These are phyloP conservation scores for Quercus rubra DNA, from an alignment of 306 rosid species.

Conservation along the genomic window DNA sequence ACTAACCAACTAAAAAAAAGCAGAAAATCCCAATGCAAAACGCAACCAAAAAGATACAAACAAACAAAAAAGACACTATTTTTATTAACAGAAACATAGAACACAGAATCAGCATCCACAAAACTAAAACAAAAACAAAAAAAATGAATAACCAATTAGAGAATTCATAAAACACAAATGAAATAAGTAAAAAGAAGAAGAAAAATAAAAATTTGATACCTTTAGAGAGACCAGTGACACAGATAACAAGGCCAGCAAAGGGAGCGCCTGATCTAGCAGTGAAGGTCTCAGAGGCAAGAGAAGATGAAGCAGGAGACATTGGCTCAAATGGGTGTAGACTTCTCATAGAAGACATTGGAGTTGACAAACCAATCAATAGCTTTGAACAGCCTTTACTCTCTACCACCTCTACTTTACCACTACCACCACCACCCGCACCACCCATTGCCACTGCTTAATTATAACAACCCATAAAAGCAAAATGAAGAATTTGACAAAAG, in stretches of 20 bases:
- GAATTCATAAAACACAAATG: background rate
- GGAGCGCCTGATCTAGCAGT: slow-evolving; percentile 54
- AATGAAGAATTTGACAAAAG: too few relatives aligned
- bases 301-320: slow-evolving; percentile 65
- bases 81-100: background rate
- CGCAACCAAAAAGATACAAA: background rate
- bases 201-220: slow-evolving; percentile 37
- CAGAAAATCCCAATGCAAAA: too few relatives aligned
- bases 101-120: background rate
- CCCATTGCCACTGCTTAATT: slow-evolving; percentile 47
- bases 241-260: slow-evolving; percentile 77
- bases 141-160: background rate
- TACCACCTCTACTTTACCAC: slow-evolving; percentile 74
- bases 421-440: slow-evolving; percentile 20
- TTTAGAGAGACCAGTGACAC: slow-evolving; percentile 94
- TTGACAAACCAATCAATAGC: slow-evolving; percentile 52
- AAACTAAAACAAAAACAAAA: too few relatives aligned
- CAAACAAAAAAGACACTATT: background rate
- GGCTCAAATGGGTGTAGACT: slow-evolving; percentile 49
- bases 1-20: too few relatives aligned
- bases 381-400: slow-evolving; percentile 78
- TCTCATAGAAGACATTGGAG: slow-evolving; percentile 58
- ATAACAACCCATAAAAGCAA: too few relatives aligned
- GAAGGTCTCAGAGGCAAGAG: slow-evolving; percentile 38
- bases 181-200: background rate